These are phyloP conservation scores for Gautieria morchelliformis DNA, from an alignment of 768 basidiomycete genomes.

Conservation along the genomic window DNA sequence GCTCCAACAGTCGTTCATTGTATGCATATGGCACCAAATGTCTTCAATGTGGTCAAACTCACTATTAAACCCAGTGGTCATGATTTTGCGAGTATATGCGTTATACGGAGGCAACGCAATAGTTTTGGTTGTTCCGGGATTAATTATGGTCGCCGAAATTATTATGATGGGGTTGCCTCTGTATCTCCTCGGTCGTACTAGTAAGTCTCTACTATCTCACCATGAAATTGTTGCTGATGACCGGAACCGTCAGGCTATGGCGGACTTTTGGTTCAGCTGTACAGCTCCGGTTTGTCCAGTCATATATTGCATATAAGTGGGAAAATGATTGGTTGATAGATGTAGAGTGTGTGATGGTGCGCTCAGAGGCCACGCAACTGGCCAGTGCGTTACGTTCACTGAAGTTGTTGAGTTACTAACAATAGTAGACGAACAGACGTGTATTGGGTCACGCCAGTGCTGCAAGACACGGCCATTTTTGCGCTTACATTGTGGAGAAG, in stretches of 20 bases:
- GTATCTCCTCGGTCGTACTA: background rate
- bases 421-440: background rate
- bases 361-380: background rate
- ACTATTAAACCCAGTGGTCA: background rate
- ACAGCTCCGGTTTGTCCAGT: background rate
- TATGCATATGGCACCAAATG: background rate
- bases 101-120: background rate
- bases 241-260: background rate
- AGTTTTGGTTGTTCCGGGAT: background rate
- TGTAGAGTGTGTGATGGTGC: background rate
- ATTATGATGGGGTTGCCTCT: background rate
- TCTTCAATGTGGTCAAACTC: background rate
- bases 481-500: background rate
- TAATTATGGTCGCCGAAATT: background rate
- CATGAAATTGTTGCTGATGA: background rate
- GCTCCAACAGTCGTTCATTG: background rate
- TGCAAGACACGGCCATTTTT: constrained; percentile 3
- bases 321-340: background rate
- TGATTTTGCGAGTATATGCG: constrained; percentile 1
- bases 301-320: background rate
- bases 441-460: background rate
- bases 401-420: background rate
- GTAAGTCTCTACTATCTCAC: background rate
- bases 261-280: background rate
- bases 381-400: background rate